Base-by-base conservation (phyloP, 352 stramenopile species). In the Pythium guiyangense region DNA sequence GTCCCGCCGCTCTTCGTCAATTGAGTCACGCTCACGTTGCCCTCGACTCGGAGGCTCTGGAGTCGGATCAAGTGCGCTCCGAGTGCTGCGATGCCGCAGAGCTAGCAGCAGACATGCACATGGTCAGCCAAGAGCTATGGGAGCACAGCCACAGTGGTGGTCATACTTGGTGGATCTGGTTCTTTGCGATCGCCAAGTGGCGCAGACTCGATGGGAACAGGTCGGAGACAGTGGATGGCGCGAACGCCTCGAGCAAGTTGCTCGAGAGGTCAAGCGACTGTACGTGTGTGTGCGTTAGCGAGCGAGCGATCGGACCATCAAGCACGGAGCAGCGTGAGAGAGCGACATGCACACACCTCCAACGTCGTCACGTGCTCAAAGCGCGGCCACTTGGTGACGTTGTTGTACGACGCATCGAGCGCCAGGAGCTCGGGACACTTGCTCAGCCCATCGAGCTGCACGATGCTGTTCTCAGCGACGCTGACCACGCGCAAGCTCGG, bases 401-500 rank as follows among this genome's bases (percentile, higher is more conserved):
- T 71, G 51, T 88, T 90, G 57, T 73, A 81, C 5, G 77, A 86
- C 0, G 67, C 73, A 64, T 90, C 73, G 3, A 90, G 43, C n/a
- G 74, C 65, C 49, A 64, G 57, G 20, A 90, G 57, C 40, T 64
- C 52, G 26, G 59, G 67, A 6, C 74, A 60, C 11, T 57, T 22
- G 15, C 64, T 52, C 25, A 88, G 34, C 3, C 53, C 64, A 56
- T 88, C 77, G 29, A 88, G 51, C 14, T 74, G 59, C 1, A 61
- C 61, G n/a, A 90, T 60, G 22, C 69, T 76, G 54, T 90, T 90
- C 52, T 85, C 71, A 3, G 77, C 60, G 3, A 82, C 66, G 52
- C 80, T 76, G 26, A 90, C 64, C n/a, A 78, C 67, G 48, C 70
- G 61, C n/a, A 88, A 62, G 1, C 35, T 52, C 8, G 63, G 63